Evolutionary conservation across 2,329 filamentous ascomycete species (phyloP), one percentile per base, ranked within the genome.

Genomic region (Phialemoniopsis sp.): DNA sequence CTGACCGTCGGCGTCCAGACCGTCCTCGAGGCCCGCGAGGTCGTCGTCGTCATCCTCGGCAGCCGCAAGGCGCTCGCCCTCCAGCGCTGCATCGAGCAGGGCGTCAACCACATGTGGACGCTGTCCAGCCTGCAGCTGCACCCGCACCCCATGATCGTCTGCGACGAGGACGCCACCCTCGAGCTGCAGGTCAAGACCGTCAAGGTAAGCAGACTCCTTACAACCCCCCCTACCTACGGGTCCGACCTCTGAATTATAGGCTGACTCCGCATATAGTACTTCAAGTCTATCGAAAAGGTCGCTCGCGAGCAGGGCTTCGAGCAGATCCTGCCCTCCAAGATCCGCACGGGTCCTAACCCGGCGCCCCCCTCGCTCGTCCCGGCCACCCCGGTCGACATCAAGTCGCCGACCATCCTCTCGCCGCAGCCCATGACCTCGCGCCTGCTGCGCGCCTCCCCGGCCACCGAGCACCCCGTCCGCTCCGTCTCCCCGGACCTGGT

Each of bases 31-130:
- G 80, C 85, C 1, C 70, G 80, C 40, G 85, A 89, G 59, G 83
- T 89, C 3, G 76, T 89, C 19, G 80, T 87, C 48, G 80, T 89
- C 43, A 84, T 85, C 38, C 82, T 82, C 1, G 85, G 85, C 18
- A 76, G 82, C 5, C 80, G 84, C 65, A 89, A 89, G 57, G 78
- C 85, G 1, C 62, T 83, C 14, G 85, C 85, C 3, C 64, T 89
- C 43, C 80, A 87, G 55, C 80, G 79, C 51, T 86, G 83, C 45
- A 74, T 89, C 44, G 85, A 89, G 56, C 81, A 80, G 31, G 82
- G 81, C 32, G 73, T 89, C 39, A 88, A 85, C 58, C 85, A 89
- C 62, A 87, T 87, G 82, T 89, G 85, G 82, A 89, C 85, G 0
- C 70, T 89, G 3, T 88, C 83, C 1, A 77, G 77, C 39, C 66